Conservation (phyloP, 139 green algal species). For the Chlamydomonas sphaeroides region DNA sequence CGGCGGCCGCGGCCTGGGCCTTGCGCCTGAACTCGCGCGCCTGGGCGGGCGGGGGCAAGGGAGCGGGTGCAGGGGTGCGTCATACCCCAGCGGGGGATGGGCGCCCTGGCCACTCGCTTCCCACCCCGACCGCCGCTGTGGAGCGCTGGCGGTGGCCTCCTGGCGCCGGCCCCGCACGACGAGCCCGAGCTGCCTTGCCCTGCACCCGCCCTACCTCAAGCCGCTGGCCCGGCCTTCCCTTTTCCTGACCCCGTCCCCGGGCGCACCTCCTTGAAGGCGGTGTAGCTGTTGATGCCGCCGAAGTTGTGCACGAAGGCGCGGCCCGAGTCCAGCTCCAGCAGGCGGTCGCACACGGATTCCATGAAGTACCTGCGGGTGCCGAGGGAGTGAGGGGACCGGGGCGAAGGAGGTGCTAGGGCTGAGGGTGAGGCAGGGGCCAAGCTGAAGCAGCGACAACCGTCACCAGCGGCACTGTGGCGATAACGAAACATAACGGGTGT, state of each 20-base stretch:
- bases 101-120: too few species aligned
- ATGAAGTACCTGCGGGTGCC: conserved; percentile 66
- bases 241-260: background rate
- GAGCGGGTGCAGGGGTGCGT: background rate
- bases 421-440: background rate
- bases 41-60: conserved; percentile 12
- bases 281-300: conserved; percentile 67
- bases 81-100: too few species aligned
- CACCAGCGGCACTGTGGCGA: too few species aligned
- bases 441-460: background rate
- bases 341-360: conserved; percentile 71
- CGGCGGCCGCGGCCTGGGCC: conserved; percentile 63
- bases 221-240: too few species aligned
- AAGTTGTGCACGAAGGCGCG: conserved; percentile 68
- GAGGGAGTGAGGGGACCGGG: too few species aligned
- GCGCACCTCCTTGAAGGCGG: conserved; percentile 64
- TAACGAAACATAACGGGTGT: too few species aligned
- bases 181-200: too few species aligned
- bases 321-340: conserved; percentile 83
- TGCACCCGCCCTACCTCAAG: too few species aligned
- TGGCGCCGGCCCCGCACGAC: too few species aligned
- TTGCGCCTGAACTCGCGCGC: conserved; percentile 58
- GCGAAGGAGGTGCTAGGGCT: background rate
- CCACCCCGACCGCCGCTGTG: too few species aligned
- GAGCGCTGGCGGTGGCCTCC: too few species aligned